These are phyloP conservation scores for Raphanus sativus DNA, from an alignment of 345 rosid genomes.

Conservation along the genomic window DNA sequence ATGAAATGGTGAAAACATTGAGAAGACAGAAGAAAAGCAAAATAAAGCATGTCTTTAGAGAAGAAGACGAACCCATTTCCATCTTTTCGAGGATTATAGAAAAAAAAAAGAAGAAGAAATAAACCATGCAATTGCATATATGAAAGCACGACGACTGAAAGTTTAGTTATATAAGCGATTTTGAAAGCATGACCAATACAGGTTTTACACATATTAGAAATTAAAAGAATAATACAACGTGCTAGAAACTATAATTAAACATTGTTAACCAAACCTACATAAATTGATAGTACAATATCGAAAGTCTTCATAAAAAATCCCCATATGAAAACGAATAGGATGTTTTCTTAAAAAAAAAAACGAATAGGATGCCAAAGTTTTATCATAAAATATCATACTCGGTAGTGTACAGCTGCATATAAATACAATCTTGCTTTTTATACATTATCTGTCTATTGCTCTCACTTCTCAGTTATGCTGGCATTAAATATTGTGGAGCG, in stretches of 20 bases:
- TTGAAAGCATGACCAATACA: background rate
- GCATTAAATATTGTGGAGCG: background rate
- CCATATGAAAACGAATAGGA: background rate
- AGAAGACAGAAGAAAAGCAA: constrained; percentile 6
- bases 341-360: too few relatives aligned
- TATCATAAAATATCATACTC: background rate
- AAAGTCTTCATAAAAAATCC: background rate
- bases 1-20: constrained; percentile 10
- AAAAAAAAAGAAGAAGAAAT: background rate
- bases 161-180: constrained; percentile 7
- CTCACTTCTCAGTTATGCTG: background rate
- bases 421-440: background rate
- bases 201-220: background rate
- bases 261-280: constrained; percentile 13
- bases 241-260: background rate
- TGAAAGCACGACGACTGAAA: background rate
- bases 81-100: background rate
- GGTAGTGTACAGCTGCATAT: background rate
- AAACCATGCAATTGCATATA: background rate
- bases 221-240: background rate
- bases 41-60: background rate
- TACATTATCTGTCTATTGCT: background rate
- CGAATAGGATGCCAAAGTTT: background rate
- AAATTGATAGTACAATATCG: background rate
- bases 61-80: constrained; percentile 15